These are phyloP conservation scores for Venturia aucupariae DNA, from an alignment of 2,329 filamentous ascomycete species.

Conservation along the genomic window DNA sequence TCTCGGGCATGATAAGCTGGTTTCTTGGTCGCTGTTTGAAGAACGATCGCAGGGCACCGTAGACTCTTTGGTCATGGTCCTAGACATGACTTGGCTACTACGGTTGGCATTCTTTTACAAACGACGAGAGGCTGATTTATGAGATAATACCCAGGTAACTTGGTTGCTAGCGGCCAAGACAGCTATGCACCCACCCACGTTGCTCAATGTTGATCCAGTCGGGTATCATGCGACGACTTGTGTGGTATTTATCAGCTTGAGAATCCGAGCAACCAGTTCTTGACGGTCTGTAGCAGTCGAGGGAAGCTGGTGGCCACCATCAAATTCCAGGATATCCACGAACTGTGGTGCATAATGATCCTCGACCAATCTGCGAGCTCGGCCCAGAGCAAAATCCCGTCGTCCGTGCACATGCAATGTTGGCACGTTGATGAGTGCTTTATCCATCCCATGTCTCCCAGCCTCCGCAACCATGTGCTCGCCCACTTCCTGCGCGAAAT, in stretches of 20 bases:
- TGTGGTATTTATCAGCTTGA: conserved; percentile 16
- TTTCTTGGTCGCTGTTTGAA: too few relatives aligned
- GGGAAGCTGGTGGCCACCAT: neutral
- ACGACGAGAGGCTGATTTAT: too few relatives aligned
- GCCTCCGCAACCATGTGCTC: neutral
- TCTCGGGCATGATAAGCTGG: too few relatives aligned
- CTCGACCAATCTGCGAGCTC: neutral
- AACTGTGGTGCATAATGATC: neutral
- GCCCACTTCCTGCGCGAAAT: neutral
- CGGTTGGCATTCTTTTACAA: too few relatives aligned
- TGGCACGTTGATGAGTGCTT: neutral
- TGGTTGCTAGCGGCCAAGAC: too few relatives aligned
- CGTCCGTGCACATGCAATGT: conserved; percentile 5
- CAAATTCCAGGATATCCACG: neutral
- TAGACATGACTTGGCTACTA: too few relatives aligned
- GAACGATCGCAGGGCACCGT: too few relatives aligned
- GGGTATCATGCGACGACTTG: too few relatives aligned
- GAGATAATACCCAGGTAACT: too few relatives aligned
- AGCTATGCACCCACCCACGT: too few relatives aligned
- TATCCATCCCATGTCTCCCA: neutral
- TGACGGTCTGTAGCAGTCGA: neutral
- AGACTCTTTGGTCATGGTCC: too few relatives aligned
- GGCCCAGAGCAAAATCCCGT: conserved; percentile 2
- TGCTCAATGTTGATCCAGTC: too few relatives aligned
- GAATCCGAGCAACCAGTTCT: conserved; percentile 9